Evolutionary conservation across 495 filamentous ascomycete species (phyloP).

Genomic region (Apodospora peruviana): DNA sequence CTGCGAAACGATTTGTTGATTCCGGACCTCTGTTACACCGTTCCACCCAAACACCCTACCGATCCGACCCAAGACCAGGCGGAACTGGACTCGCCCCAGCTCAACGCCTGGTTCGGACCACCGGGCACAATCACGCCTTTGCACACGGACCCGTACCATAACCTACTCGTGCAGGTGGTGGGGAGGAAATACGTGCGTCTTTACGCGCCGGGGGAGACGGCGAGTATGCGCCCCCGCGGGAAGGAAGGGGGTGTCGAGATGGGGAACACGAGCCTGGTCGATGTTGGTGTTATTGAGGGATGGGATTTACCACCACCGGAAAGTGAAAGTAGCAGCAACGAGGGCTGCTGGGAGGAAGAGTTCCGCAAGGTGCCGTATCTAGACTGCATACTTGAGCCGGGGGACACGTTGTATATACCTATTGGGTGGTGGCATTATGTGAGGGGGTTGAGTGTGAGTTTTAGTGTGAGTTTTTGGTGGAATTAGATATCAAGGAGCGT

Average conservation of each 20-base stretch:
- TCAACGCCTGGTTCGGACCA: conserved; percentile 95
- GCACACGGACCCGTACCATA: conserved; percentile 92
- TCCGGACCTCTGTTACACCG: conserved; percentile 81
- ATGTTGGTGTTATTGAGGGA: conserved; percentile 58
- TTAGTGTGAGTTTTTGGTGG: conserved; percentile 99
- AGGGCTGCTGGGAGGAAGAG: conserved; percentile 55
- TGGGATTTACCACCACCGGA: conserved; percentile 38
- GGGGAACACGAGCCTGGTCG: conserved; percentile 80
- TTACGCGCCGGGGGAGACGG: conserved; percentile 62
- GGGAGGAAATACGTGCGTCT: conserved; percentile 86
- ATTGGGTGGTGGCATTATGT: conserved; percentile 99
- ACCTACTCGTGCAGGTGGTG: conserved; percentile 85
- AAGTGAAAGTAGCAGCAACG: conserved; percentile 43
- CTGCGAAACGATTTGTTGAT: conserved; percentile 70
- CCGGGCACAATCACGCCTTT: conserved; percentile 82
- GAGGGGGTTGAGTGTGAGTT: conserved; percentile 73
- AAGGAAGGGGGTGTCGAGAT: conserved; percentile 77
- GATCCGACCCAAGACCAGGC: conserved; percentile 46
- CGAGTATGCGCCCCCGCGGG: conserved; percentile 57
- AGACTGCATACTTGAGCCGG: conserved; percentile 73
- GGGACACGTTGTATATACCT: conserved; percentile 87
- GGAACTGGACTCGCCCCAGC: conserved; percentile 45
- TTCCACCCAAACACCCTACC: conserved; percentile 48
- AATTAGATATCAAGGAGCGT: no score
- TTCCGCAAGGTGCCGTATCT: conserved; percentile 61